Evolutionary conservation across 2,329 filamentous ascomycete genomes (phyloP).

Genomic region (Akanthomyces uredinophilus): DNA sequence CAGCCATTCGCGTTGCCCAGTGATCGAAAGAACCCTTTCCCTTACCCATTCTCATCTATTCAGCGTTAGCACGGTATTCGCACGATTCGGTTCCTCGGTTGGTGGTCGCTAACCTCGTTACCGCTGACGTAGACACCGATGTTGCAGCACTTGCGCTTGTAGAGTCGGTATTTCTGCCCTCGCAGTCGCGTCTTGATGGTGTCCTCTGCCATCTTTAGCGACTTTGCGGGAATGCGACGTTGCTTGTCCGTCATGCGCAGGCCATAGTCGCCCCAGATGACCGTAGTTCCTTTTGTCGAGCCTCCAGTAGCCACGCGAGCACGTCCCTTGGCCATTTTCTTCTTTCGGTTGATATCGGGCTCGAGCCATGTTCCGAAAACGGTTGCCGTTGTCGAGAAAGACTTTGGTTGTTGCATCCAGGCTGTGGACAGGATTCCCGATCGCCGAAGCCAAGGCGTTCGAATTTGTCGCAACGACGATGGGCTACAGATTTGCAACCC

Average conservation of each 20-base stretch:
- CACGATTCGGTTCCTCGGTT: neutral
- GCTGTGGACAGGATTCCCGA: conserved; percentile 25
- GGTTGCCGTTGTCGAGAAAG: conserved; percentile 66
- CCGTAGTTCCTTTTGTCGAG: conserved; percentile 85
- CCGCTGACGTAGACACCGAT: conserved; percentile 93
- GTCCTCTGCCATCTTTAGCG: conserved; percentile 87
- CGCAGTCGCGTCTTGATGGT: conserved; percentile 84
- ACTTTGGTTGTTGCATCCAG: conserved; percentile 34
- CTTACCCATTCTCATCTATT: conserved; percentile 91
- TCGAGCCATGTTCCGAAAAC: conserved; percentile 71
- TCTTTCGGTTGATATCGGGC: conserved; percentile 69
- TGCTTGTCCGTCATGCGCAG: conserved; percentile 91
- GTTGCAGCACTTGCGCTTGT: conserved; percentile 86
- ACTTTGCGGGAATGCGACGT: conserved; percentile 78
- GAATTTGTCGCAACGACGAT: conserved; percentile 36
- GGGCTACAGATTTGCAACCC: conserved; percentile 41
- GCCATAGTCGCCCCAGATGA: conserved; percentile 94
- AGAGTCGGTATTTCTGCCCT: conserved; percentile 87
- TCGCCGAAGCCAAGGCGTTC: conserved; percentile 27
- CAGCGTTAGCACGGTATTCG: conserved; percentile 9
- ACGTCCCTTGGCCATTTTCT: conserved; percentile 87
- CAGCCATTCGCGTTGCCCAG: conserved; percentile 85
- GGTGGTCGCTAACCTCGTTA: conserved; percentile 69
- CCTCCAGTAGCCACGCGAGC: conserved; percentile 86
- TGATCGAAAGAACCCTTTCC: conserved; percentile 97